phyloP scores from a whole-genome alignment of 2,329 filamentous ascomycete species.

The Claviceps maximensis region DNA sequence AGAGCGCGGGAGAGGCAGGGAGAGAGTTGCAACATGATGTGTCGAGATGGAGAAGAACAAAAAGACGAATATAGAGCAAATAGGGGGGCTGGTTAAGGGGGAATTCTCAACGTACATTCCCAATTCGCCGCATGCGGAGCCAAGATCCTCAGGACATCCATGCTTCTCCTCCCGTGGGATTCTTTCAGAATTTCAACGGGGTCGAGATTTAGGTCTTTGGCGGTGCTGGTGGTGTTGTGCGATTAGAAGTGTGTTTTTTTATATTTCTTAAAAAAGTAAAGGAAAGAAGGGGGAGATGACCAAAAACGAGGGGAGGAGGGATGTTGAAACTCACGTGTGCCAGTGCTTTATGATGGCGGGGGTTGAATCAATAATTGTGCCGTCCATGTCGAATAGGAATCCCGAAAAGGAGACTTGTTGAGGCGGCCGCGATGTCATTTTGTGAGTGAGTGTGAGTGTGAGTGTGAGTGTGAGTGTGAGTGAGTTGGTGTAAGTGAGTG shows the following conservation, averaged over 20 bases:
- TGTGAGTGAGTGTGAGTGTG: not conserved
- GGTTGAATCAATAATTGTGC: conserved; percentile 74
- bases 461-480: not conserved
- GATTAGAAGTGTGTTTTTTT: too few relatives aligned
- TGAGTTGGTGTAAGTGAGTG: not conserved
- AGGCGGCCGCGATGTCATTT: conserved; percentile 17
- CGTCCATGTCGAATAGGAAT: conserved; percentile 65
- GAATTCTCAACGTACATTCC: conserved; percentile 56
- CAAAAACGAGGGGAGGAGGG: not conserved
- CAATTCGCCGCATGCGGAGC: conserved; percentile 78
- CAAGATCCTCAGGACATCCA: conserved; percentile 70
- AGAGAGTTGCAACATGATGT: not conserved
- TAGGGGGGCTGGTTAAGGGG: not conserved
- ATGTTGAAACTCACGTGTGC: conserved; percentile 43
- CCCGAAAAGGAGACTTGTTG: conserved; percentile 37
- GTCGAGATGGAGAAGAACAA: not conserved
- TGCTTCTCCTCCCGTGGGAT: conserved; percentile 80
- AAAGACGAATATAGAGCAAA: not conserved
- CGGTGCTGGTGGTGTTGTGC: conserved; percentile 47
- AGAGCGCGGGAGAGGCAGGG: too few relatives aligned
- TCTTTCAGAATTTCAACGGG: conserved; percentile 77
- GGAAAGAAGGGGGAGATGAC: not conserved
- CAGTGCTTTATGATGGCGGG: conserved; percentile 66
- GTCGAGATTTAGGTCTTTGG: conserved; percentile 69
- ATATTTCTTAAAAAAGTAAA: not conserved